Evolutionary conservation across 2,329 filamentous ascomycete genomes (phyloP), one percentile per base, ranked within the genome.

Genomic region (Fusarium kyushuense): DNA sequence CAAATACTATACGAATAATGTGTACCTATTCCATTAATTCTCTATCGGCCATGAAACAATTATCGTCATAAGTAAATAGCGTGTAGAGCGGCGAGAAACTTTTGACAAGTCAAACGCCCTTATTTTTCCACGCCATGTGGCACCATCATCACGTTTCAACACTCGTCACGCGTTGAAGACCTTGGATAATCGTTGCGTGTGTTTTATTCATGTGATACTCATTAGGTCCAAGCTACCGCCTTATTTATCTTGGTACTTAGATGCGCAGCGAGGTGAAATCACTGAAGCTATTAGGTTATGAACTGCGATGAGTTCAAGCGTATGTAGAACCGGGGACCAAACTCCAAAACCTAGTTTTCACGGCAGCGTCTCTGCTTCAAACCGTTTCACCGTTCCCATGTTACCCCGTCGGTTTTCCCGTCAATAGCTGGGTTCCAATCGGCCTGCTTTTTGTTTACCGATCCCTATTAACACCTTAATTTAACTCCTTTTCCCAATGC

Each of bases 61-160:
- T 47, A 12, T 27, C 27, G 53, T 49, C 36, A 67, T 63, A 23
- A 56, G 13, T 60, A 67, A 56, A 13, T 60, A 67, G n/a, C 56
- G 40, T 43, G 30, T 38, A n/a, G 23, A 48, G 42, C 32, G 27
- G 40, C 29, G 41, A 25, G 14, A 46, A 36, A 43, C 19, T 17
- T 46, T 46, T 41, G 9, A 38, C 21, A 19, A 38, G 11, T 27
- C 23, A 49, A 49, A 38, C 32, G 38, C 25, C 47, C 40, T 19
- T 11, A 19, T 19, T 49, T 48, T 21, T 25, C 32, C 47, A 33
- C 25, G 17, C 14, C n/a, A 38, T 7, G 21, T 21, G 47, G 23
- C 47, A 36, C 47, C 40, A 19, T 21, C 30, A 32, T 19, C 32
- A 29, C 8, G 32, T 29, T 49, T 49, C 47, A 33, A 16, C 16